Percentiles rank a stretch among this genome's conserved stretches.
phyloP scores from a whole-genome alignment of 129 eudicot genomes.

The Deinandra increscens region DNA sequence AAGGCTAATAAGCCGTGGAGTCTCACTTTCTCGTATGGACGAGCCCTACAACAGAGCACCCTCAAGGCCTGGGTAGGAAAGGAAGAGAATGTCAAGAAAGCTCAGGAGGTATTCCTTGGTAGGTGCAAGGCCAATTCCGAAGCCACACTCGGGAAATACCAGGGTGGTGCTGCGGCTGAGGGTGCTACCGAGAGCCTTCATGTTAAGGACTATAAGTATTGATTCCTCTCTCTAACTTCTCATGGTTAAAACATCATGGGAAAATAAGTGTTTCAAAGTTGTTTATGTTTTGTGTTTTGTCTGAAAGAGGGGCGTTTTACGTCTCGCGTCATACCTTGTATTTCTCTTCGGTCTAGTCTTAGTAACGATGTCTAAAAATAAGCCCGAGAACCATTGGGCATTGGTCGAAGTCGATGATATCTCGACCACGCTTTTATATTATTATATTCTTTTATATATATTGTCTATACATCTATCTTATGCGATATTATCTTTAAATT shows the following conservation, averaged over 20 bases:
- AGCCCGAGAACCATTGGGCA: constrained; percentile 22
- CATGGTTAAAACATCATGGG: constrained; percentile 12
- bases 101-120: constrained; percentile 42
- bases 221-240: constrained; percentile 4
- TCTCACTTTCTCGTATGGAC: constrained; percentile 54
- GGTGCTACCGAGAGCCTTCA: constrained; percentile 44
- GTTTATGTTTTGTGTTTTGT: constrained; percentile 9
- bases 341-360: constrained; percentile 14
- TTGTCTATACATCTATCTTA: background rate
- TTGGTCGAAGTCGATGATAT: constrained; percentile 22
- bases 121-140: constrained; percentile 58
- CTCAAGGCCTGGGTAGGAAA: constrained; percentile 61
- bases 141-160: constrained; percentile 49
- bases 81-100: constrained; percentile 48
- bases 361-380: constrained; percentile 27
- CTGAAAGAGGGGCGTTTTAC: background rate
- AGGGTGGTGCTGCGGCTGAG: constrained; percentile 41
- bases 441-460: background rate
- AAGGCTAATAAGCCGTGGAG: constrained; percentile 62
- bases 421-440: constrained; percentile 7
- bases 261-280: background rate
- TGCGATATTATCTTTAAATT: background rate
- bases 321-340: constrained; percentile 11
- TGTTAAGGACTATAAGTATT: constrained; percentile 45
- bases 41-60: constrained; percentile 59